phyloP scores from a whole-genome alignment of 2,329 filamentous ascomycete genomes.

The Pseudogymnoascus sp. region DNA sequence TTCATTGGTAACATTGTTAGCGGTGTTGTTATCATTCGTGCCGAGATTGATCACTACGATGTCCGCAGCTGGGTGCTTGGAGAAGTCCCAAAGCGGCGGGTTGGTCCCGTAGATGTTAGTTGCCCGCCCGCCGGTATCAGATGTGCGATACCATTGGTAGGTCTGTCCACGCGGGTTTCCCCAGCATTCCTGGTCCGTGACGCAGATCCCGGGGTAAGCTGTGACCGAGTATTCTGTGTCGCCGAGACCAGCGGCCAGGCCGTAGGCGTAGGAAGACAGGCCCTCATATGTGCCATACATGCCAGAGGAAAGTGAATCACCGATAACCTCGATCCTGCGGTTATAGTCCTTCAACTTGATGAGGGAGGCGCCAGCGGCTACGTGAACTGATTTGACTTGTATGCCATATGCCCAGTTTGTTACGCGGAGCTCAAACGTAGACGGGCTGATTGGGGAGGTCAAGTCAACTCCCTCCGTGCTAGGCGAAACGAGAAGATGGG shows the following conservation, averaged over 20 bases:
- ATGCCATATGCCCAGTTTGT: slow-evolving; percentile 54
- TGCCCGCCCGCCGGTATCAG: slow-evolving; percentile 35
- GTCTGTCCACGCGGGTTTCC: slow-evolving; percentile 41
- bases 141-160: slow-evolving; percentile 50
- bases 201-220: slow-evolving; percentile 49
- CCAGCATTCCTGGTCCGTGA: slow-evolving; percentile 47
- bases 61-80: slow-evolving; percentile 34
- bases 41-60: slow-evolving; percentile 40
- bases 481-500: slow-evolving; percentile 45
- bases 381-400: slow-evolving; percentile 45
- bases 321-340: slow-evolving; percentile 36
- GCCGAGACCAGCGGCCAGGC: slow-evolving; percentile 46
- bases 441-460: slow-evolving; percentile 35
- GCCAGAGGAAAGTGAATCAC: slow-evolving; percentile 43
- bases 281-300: slow-evolving; percentile 52
- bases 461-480: slow-evolving; percentile 37
- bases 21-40: slow-evolving; percentile 38
- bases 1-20: slow-evolving; percentile 33
- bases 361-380: slow-evolving; percentile 37
- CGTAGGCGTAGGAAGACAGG: slow-evolving; percentile 47
- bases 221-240: slow-evolving; percentile 50
- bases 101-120: slow-evolving; percentile 29
- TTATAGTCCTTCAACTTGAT: slow-evolving; percentile 34
- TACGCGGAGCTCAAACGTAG: slow-evolving; percentile 48
- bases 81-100: slow-evolving; percentile 39